Conservation (phyloP, 2,329 filamentous ascomycete species). For the Fusarium torulosum region DNA sequence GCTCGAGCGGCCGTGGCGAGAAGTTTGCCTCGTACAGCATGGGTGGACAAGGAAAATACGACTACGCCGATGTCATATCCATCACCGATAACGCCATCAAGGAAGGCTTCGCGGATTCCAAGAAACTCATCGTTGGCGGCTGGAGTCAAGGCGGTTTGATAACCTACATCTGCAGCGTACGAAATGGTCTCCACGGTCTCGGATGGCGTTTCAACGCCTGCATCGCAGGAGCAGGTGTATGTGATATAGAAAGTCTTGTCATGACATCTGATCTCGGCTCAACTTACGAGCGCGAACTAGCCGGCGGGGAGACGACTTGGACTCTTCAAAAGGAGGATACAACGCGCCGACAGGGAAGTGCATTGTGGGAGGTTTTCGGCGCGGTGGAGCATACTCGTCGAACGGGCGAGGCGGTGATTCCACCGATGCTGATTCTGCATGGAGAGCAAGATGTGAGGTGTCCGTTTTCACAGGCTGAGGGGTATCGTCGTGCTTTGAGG, state of each 20-base stretch:
- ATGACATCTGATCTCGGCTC: conserved; percentile 48
- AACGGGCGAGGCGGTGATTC: conserved; percentile 2
- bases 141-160: conserved; percentile 57
- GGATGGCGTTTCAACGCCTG: conserved; percentile 55
- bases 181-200: conserved; percentile 51
- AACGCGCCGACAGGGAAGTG: conserved; percentile 27
- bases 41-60: conserved; percentile 51
- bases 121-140: conserved; percentile 53
- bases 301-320: conserved; percentile 15
- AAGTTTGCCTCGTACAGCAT: conserved; percentile 49
- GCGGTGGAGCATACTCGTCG: conserved; percentile 15
- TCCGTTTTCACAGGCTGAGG: conserved; percentile 28
- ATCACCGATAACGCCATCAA: conserved; percentile 52
- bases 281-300: conserved; percentile 29
- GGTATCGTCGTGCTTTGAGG: conserved; percentile 26
- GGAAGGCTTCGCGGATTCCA: conserved; percentile 48
- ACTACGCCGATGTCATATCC: conserved; percentile 55
- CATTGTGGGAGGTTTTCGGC: conserved; percentile 23
- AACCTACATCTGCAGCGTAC: conserved; percentile 53
- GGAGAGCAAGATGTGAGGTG: conserved; percentile 30
- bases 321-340: conserved; percentile 20
- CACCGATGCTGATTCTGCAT: conserved; percentile 34
- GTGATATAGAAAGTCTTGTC: conserved; percentile 53
- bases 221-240: conserved; percentile 54
- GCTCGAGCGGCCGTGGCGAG: conserved; percentile 51